Evolutionary conservation across 768 basidiomycete species (phyloP), one percentile per base, ranked within the genome.

Genomic region (Termitomyces sp.): DNA sequence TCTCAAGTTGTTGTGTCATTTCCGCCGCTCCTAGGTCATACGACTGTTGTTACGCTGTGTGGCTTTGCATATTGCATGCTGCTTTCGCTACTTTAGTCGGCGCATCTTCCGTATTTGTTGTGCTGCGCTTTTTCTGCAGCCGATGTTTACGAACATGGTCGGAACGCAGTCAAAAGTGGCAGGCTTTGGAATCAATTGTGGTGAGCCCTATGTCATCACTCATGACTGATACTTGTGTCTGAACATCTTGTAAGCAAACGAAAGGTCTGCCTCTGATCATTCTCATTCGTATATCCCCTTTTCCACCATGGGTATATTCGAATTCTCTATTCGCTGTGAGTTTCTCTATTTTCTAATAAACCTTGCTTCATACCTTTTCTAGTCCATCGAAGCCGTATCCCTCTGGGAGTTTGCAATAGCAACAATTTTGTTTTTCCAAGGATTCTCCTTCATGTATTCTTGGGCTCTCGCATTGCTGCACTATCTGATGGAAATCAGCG

Each of bases 281-380:
- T 60, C 77, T 94, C 45, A 86, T 93, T 57, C 84, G 91, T 14
- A 67, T 90, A 21, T 91, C 88, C 3, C 85, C 92, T 4, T 82
- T 94, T 66, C 90, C 90, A 45, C 90, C 92, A 2, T 93, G 90
- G 88, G 87, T 88, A 0, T 94, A 92, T 63, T 83, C 85, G n/a
- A 93, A 91, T 56, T 74, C 84, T 0, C 73, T 93, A 19, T 90
- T 90, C 63, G 84, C 88, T 22, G 88, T 88, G 60, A 71, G 85
- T 74, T 15, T 5, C 10, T 49, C 17, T 30, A 19, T 49, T 14
- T 15, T 35, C 46, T 35, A 46, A 8, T 24, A 35, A 51, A 53
- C 9, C 56, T 43, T 10, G 53, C 37, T 51, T 38, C 5, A 34
- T 45, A 14, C 43, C 12, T 51, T 35, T 53, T 53, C 38, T 54